Base-by-base conservation (phyloP, 1,139 yeast species). In the Arxiozyma bovina region DNA sequence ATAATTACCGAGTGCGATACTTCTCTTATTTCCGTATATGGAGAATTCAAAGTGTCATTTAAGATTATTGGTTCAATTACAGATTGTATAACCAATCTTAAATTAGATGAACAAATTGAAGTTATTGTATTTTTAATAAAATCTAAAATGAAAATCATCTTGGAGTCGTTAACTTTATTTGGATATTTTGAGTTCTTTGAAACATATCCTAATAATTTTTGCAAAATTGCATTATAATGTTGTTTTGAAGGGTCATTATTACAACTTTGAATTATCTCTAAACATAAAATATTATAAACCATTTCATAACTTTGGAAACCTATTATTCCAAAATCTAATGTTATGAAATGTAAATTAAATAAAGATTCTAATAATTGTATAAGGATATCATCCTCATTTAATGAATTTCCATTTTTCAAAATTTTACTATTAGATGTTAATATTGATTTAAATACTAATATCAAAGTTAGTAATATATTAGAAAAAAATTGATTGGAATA, bases 301-400 rank as follows among this genome's bases (percentile, higher is more conserved):
- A 58, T 59, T 45, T 64, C 65, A 48, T 66, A 68, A 9, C 64
- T 57, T 34, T 61, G 58, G 48, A 68, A 67, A 2, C 67, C 70
- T 7, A 50, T 53, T 1, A 57, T 53, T 1, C 70, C 70, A 48
- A 67, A 59, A 53, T 65, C 68, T 3, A 55, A 50, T 2, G 64
- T 56, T 30, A 68, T 64, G 47, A 64, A 67, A 52, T 63, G 59
- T 20, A 62, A 44, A 48, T 59, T 52, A 51, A 56, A 64, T 15
- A 68, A 50, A 17, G 60, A 57, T 40, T 59, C 51, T 2, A 63
- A 42, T 18, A 58, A 56, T 44, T 58, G 60, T 9, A 60, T 54
- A 4, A 55, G 50, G 2, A 38, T 38, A 5, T 38, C 40, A 18
- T 51, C 7, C 21, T 45, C 12, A 30, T 20, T 3, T 9, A 30